These are phyloP conservation scores for Sclerotinia trifoliorum DNA, from an alignment of 2,329 filamentous ascomycete species.

Conservation along the genomic window DNA sequence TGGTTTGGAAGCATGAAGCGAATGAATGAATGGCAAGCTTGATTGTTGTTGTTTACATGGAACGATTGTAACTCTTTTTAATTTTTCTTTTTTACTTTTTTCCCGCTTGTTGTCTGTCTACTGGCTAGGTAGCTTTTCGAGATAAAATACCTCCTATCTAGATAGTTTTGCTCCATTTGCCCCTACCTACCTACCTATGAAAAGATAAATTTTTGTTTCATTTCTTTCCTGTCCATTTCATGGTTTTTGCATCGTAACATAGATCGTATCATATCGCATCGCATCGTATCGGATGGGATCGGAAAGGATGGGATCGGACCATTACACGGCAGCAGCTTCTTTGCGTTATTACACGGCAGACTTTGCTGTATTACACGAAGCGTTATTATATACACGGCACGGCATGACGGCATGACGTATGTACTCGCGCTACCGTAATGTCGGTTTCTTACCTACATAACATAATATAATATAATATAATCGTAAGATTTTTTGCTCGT, in stretches of 20 bases:
- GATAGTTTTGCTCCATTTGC: slow-evolving; percentile 12
- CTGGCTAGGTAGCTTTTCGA: not conserved
- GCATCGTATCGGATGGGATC: too few species aligned
- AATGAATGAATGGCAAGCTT: slow-evolving; percentile 24
- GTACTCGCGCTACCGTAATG: too few species aligned
- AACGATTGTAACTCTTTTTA: slow-evolving; percentile 24
- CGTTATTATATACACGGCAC: too few species aligned
- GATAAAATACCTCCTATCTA: slow-evolving; percentile 12
- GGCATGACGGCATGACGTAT: too few species aligned
- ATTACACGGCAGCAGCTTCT: too few species aligned
- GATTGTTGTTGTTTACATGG: slow-evolving; percentile 17
- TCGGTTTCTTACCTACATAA: too few species aligned
- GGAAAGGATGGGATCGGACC: too few species aligned
- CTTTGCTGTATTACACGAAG: too few species aligned
- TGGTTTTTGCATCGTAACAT: not conserved
- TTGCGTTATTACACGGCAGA: too few species aligned
- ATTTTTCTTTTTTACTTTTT: slow-evolving; percentile 25
- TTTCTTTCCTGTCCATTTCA: not conserved
- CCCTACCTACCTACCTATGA: not conserved
- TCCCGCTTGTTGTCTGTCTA: slow-evolving; percentile 14
- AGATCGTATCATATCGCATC: too few species aligned
- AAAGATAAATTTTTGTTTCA: not conserved
- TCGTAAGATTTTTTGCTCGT: too few species aligned
- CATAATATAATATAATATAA: too few species aligned
- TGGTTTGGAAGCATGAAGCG: slow-evolving; percentile 29